Base-by-base conservation (phyloP, 805 yeast species). In the Saturnispora silvae region DNA sequence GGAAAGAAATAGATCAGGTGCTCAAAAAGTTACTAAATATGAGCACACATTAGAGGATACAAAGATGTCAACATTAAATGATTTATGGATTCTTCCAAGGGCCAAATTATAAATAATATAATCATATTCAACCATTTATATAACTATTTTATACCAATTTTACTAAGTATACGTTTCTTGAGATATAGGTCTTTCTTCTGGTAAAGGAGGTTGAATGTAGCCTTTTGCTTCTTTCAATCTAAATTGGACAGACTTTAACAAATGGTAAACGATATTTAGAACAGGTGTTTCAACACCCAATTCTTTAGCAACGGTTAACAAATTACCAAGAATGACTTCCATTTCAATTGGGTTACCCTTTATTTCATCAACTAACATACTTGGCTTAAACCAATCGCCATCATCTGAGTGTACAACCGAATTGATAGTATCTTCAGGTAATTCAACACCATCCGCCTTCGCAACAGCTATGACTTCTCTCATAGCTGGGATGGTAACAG, bases 241-340 rank as follows among this genome's bases (percentile, higher is more conserved):
- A 48, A 71, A 70, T 57, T 83, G 94, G 31, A 69, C 67, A 42
- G 78, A 67, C 31, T 67, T 65, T 43, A 82, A 64, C 38, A 83
- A 61, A 20, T 64, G 56, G 54, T 83, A 82, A 17, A 84, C 45
- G 37, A 74, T 53, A 2, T 64, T 53, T 39, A 85, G 65, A 3
- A 65, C 61, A 1, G 95, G 95, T 0, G 85, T 67, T 19, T 53
- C 48, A 8, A 76, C 68, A 0, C 65, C 60, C 40, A 63, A 50
- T 43, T 65, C 65, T 29, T 59, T 56, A 8, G 79, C 81, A 28
- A 70, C 62, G 14, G 54, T 54, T 35, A 80, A 48, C 0, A 80
- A 64, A 48, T 77, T 81, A 4, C 89, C 87, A 35, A 81, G 59
- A 42, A 83, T 77, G 17, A 72, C 79, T 49, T 81, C 86, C 20